Conservation (phyloP, 768 basidiomycete species). For the Clitopilus passeckerianus region DNA sequence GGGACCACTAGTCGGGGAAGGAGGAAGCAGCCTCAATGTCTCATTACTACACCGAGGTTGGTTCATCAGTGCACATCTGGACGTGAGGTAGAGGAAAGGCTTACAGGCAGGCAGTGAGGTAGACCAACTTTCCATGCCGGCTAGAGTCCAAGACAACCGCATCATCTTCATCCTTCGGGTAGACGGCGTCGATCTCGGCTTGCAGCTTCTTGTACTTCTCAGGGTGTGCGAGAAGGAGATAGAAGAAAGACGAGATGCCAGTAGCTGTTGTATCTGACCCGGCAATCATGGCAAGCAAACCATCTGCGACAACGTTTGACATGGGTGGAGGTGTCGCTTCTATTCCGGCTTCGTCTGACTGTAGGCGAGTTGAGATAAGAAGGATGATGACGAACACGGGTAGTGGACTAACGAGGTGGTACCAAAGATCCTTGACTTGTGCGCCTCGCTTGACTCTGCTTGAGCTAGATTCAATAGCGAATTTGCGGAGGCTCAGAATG, state of each 20-base stretch:
- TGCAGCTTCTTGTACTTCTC: constrained; percentile 8
- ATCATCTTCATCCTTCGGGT: not conserved
- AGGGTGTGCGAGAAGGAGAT: constrained; percentile 13
- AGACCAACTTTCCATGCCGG: constrained; percentile 6
- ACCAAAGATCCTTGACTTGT: constrained; percentile 13
- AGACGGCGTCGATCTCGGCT: constrained; percentile 9
- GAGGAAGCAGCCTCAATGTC: constrained; percentile 29
- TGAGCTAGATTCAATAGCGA: constrained; percentile 12
- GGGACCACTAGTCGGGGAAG: constrained; percentile 26
- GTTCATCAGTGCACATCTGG: not conserved
- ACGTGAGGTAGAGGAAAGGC: constrained; percentile 1
- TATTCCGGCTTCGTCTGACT: constrained; percentile 17
- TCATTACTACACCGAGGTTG: constrained; percentile 24
- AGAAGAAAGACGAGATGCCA: constrained; percentile 11
- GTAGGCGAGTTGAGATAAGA: not conserved
- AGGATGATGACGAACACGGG: not conserved
- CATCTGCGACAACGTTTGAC: constrained; percentile 12
- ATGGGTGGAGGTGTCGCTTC: constrained; percentile 8
- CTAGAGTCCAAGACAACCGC: constrained; percentile 10
- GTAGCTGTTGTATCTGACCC: constrained; percentile 14
- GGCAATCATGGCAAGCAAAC: constrained; percentile 11
- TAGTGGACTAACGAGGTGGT: constrained; percentile 9
- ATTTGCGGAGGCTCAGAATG: constrained; percentile 18
- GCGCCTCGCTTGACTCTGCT: constrained; percentile 28
- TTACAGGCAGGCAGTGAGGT: constrained; percentile 28